phyloP scores from a whole-genome alignment of 495 filamentous ascomycete genomes.

The Friedmanniomyces endolithicus region DNA sequence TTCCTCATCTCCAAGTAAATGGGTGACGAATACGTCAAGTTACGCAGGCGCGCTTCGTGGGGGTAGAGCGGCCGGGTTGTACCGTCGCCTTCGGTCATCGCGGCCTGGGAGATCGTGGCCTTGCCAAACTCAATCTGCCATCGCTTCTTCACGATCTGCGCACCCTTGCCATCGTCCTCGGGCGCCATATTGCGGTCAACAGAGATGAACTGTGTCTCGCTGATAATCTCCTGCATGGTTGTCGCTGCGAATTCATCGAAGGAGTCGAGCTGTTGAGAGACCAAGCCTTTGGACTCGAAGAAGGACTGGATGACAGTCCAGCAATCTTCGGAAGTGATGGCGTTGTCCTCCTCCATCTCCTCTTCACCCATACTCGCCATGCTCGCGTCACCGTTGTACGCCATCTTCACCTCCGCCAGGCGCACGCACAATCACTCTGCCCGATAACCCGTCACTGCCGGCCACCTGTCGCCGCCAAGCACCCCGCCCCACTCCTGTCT shows the following conservation, averaged over 20 bases:
- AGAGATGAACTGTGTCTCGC: constrained; percentile 74
- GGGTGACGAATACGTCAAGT: constrained; percentile 86
- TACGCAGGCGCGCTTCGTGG: constrained; percentile 85
- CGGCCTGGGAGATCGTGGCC: constrained; percentile 69
- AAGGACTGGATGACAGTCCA: constrained; percentile 96
- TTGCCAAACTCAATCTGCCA: constrained; percentile 89
- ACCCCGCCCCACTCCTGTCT: no score
- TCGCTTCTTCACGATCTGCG: constrained; percentile 67
- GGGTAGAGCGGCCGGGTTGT: constrained; percentile 68
- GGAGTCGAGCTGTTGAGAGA: constrained; percentile 94
- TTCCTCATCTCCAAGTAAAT: constrained; percentile 77
- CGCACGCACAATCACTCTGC: neutral
- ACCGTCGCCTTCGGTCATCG: constrained; percentile 85
- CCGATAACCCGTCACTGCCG: no score
- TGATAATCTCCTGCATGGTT: constrained; percentile 83
- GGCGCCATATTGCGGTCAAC: constrained; percentile 77
- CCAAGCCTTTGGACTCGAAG: constrained; percentile 88
- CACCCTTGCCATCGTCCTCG: constrained; percentile 44
- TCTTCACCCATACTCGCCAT: constrained; percentile 11
- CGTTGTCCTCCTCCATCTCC: constrained; percentile 43
- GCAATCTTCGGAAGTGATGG: constrained; percentile 83
- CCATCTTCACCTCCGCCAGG: constrained; percentile 7
- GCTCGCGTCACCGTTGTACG: constrained; percentile 18
- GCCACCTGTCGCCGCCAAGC: no score
- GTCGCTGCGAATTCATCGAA: constrained; percentile 92